These are phyloP conservation scores for Mycena leptocephala DNA, from an alignment of 768 basidiomycete species.

Conservation along the genomic window DNA sequence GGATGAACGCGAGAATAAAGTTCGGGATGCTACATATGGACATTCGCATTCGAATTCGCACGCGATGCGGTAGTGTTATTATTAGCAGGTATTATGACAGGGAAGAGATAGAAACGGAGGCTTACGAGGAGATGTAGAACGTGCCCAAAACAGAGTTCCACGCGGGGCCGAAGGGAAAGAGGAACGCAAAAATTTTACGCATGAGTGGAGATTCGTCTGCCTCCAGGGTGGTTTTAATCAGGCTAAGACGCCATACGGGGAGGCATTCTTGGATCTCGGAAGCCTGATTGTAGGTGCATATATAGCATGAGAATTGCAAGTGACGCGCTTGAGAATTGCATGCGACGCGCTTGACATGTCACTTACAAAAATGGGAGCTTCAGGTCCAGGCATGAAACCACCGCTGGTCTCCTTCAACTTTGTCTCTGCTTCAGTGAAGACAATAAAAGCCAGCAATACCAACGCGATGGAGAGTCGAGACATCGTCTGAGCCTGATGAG, in stretches of 20 bases:
- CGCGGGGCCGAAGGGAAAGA: constrained; percentile 93
- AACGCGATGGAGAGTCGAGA: neutral
- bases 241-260: constrained; percentile 56
- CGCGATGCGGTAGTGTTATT: constrained; percentile 20
- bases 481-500: neutral
- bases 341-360: neutral
- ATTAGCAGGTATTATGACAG: constrained; percentile 14
- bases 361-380: constrained; percentile 29
- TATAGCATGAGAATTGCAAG: neutral
- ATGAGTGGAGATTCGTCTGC: constrained; percentile 80
- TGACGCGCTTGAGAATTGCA: neutral
- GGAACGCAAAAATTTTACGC: constrained; percentile 83
- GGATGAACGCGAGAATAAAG: constrained; percentile 95
- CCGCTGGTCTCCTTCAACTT: neutral
- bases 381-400: constrained; percentile 20
- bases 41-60: constrained; percentile 35
- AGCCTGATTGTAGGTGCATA: neutral
- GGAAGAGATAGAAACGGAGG: constrained; percentile 15
- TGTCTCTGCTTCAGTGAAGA: neutral
- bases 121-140: constrained; percentile 97
- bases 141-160: constrained; percentile 94
- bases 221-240: constrained; percentile 75
- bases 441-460: neutral
- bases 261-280: constrained; percentile 29
- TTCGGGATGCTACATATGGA: constrained; percentile 93